Percentiles rank a stretch among this genome's conserved stretches.
These are phyloP conservation scores for Pleurotus tuber-regium DNA, from an alignment of 768 basidiomycete species.

Conservation along the genomic window DNA sequence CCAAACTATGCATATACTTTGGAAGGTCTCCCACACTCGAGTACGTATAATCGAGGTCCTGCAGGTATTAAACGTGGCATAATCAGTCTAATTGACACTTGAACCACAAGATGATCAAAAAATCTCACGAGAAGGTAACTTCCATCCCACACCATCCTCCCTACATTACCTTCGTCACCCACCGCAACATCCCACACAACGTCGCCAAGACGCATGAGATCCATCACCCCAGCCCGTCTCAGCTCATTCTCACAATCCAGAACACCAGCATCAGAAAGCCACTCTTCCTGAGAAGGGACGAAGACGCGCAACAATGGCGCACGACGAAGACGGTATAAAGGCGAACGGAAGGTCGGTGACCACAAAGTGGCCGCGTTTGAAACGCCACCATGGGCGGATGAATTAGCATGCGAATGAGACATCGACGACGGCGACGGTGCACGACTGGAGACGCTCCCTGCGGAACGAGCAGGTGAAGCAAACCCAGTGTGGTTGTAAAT, in stretches of 20 bases:
- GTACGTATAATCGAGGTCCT: conserved; percentile 88
- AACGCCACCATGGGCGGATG: conserved; percentile 19
- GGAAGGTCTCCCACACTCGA: conserved; percentile 75
- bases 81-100: conserved; percentile 9
- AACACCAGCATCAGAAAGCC: conserved; percentile 81
- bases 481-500: conserved; percentile 2
- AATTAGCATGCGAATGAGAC: conserved; percentile 41
- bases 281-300: conserved; percentile 83
- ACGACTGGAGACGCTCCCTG: conserved; percentile 53
- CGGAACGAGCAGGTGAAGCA: conserved; percentile 22
- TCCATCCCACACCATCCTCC: conserved; percentile 88
- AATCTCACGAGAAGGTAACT: conserved; percentile 80
- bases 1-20: conserved; percentile 74
- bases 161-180: conserved; percentile 82
- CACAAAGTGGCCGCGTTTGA: not conserved
- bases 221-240: conserved; percentile 60
- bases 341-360: conserved; percentile 54
- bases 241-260: conserved; percentile 82
- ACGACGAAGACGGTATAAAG: conserved; percentile 66
- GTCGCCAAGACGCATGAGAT: conserved; percentile 70
- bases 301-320: conserved; percentile 80
- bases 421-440: conserved; percentile 63
- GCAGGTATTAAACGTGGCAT: conserved; percentile 13
- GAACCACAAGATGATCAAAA: conserved; percentile 15
- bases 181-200: conserved; percentile 87